A percentile compares a stretch with the other conserved stretches of the same genome.
These are phyloP conservation scores for Backusella australiensis DNA, from an alignment of 192 early-diverging fungal genomes.

Conservation along the genomic window DNA sequence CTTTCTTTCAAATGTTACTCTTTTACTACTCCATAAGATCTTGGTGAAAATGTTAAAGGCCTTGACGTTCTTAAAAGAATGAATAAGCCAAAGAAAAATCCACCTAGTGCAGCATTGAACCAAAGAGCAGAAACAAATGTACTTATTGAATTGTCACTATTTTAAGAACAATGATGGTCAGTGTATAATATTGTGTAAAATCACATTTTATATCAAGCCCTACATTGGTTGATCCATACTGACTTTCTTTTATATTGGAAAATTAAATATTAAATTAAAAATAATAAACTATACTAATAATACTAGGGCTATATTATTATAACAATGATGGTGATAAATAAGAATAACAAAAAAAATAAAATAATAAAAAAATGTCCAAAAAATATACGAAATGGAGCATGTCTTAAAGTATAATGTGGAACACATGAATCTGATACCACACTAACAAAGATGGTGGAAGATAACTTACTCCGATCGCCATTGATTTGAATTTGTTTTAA, in stretches of 20 bases:
- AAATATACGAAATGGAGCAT: not conserved
- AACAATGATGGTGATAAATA: not conserved
- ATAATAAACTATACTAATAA: not conserved
- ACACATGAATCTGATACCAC: slow-evolving; percentile 2
- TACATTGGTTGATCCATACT: not conserved
- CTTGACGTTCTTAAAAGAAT: slow-evolving; percentile 63
- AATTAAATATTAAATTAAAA: not conserved
- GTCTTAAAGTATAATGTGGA: not conserved
- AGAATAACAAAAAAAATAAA: not conserved
- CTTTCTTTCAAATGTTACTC: slow-evolving; percentile 31
- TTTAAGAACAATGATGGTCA: not conserved
- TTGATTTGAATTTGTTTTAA: not conserved
- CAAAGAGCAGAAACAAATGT: slow-evolving; percentile 68
- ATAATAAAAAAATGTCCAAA: not conserved
- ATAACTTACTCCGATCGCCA: not conserved
- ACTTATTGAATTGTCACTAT: slow-evolving; percentile 45
- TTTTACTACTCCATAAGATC: slow-evolving; percentile 62
- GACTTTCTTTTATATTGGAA: not conserved
- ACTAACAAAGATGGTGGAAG: not conserved
- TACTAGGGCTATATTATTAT: not conserved
- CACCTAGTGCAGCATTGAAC: slow-evolving; percentile 60
- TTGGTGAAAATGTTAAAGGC: slow-evolving; percentile 70
- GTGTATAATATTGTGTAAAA: not conserved
- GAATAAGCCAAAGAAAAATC: slow-evolving; percentile 58
- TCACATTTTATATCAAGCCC: not conserved